Evolutionary conservation across 2,329 filamentous ascomycete genomes (phyloP), one percentile per base, ranked within the genome.

Genomic region (Fusarium anthophilum): DNA sequence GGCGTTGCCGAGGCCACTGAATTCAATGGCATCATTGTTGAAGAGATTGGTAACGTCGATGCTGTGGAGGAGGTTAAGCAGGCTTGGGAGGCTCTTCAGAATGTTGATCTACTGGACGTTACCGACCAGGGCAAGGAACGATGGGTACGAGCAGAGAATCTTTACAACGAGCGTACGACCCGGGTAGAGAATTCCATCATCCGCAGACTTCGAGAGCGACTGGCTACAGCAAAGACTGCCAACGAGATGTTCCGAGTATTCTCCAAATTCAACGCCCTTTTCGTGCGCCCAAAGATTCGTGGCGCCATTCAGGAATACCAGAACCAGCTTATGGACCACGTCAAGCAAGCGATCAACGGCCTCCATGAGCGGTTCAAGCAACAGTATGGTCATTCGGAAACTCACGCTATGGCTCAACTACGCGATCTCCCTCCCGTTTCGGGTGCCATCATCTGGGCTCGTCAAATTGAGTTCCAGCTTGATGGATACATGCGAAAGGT

Each of bases 201-300:
- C 81, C 95, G 96, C 39, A 90, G 95, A 61, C 87, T 99, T 38
- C 90, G 96, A 79, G 96, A 99, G 83, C 93, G 96, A 66, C 88
- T 99, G 63, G 96, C 95, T 20, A 98, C 95, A 12, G 96, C 96
- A 18, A 98, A 97, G 87, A 98, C 95, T 71, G 96, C 96, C 45
- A 98, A 97, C 80, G 97, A 99, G 84, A 99, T 99, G 96, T 99
- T 99, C 83, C 93, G 97, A 62, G 96, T 99, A 70, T 99, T 99
- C 82, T 98, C 96, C 60, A 98, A 98, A 81, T 99, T 99, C 89
- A 99, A 99, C 81, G 96, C 96, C 5, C 91, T 99, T 37, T 97
- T 99, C 77, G 96, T 99, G 64, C 91, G 96, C 68, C 96, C 96
- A n/a, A 99, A 99, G 87, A 98, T 99, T 84, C 92, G 96, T 75